Conservation (phyloP, 2,329 filamentous ascomycete genomes). For the Emergomyces africanus region DNA sequence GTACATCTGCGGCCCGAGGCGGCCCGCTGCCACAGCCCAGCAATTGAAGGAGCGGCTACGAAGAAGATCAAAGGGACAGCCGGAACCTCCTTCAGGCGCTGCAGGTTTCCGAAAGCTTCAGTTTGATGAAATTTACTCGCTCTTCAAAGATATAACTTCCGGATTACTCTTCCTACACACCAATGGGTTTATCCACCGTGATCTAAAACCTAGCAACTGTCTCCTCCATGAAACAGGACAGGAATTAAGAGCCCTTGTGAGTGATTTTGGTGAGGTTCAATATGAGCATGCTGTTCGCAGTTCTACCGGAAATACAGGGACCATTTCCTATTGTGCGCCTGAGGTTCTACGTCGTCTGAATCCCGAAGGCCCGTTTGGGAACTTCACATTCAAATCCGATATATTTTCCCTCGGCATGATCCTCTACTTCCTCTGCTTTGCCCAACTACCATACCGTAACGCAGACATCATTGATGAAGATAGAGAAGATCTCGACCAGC, state of each 20-base stretch:
- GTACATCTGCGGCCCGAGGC: constrained; percentile 63
- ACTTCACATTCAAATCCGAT: constrained; percentile 94
- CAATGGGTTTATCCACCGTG: constrained; percentile 89
- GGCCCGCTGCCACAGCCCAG: constrained; percentile 56
- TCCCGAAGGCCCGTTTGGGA: constrained; percentile 60
- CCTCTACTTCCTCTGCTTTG: constrained; percentile 95
- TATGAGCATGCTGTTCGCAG: constrained; percentile 66
- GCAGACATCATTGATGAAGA: constrained; percentile 83
- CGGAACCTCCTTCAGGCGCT: constrained; percentile 48
- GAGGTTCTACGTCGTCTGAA: constrained; percentile 64
- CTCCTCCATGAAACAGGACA: constrained; percentile 65
- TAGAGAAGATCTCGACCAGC: constrained; percentile 73
- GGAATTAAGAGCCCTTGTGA: constrained; percentile 71
- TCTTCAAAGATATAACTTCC: constrained; percentile 91
- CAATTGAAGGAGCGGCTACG: constrained; percentile 80
- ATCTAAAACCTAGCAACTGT: constrained; percentile 94
- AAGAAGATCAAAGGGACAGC: constrained; percentile 64
- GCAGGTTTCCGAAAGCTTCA: constrained; percentile 44
- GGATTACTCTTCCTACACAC: constrained; percentile 80
- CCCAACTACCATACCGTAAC: constrained; percentile 68
- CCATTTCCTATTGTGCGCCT: constrained; percentile 93
- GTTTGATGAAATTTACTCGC: constrained; percentile 90
- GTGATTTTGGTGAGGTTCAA: constrained; percentile 96
- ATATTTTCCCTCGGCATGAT: constrained; percentile 99
- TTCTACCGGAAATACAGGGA: constrained; percentile 87